phyloP scores from a whole-genome alignment of 768 basidiomycete species.

The Chalciporus pseudorubinellus region DNA sequence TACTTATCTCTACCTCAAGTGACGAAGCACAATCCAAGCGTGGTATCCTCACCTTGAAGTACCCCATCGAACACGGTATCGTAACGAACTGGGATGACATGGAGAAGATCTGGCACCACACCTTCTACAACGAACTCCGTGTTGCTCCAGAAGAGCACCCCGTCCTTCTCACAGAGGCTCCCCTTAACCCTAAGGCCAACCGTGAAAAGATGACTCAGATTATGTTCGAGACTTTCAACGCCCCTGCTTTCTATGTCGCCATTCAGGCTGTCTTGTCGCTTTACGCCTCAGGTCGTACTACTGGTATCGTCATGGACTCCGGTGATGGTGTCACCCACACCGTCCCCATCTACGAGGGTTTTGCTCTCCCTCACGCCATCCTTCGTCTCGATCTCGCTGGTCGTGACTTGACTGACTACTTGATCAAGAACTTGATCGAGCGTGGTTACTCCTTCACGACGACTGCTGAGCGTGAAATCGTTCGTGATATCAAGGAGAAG shows the following conservation, averaged over 20 bases:
- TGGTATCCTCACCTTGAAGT: conserved; percentile 90
- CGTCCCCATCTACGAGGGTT: conserved; percentile 96
- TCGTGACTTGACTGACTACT: conserved; percentile 82
- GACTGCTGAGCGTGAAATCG: conserved; percentile 90
- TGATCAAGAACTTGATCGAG: conserved; percentile 85
- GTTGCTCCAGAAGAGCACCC: conserved; percentile 78
- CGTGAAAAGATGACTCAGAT: conserved; percentile 76
- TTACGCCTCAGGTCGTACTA: conserved; percentile 94
- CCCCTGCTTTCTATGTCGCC: conserved; percentile 70
- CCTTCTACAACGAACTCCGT: conserved; percentile 84
- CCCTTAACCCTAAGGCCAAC: conserved; percentile 71
- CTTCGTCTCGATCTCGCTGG: conserved; percentile 90
- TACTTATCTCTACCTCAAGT: conserved; percentile 38
- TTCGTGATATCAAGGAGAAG: conserved; percentile 93
- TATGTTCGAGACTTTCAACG: conserved; percentile 80
- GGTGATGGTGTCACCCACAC: conserved; percentile 97
- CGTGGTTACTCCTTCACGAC: conserved; percentile 95
- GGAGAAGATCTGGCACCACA: conserved; percentile 99
- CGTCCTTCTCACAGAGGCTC: conserved; percentile 68
- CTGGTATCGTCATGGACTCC: conserved; percentile 92
- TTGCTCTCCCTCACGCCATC: conserved; percentile 90
- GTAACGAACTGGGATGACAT: conserved; percentile 99
- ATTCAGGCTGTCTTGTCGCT: conserved; percentile 75
- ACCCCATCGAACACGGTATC: conserved; percentile 92
- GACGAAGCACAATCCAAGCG: conserved; percentile 94